Evolutionary conservation across 176 grass and related monocot genomes (phyloP).

Genomic region (Ensete glaucum): DNA sequence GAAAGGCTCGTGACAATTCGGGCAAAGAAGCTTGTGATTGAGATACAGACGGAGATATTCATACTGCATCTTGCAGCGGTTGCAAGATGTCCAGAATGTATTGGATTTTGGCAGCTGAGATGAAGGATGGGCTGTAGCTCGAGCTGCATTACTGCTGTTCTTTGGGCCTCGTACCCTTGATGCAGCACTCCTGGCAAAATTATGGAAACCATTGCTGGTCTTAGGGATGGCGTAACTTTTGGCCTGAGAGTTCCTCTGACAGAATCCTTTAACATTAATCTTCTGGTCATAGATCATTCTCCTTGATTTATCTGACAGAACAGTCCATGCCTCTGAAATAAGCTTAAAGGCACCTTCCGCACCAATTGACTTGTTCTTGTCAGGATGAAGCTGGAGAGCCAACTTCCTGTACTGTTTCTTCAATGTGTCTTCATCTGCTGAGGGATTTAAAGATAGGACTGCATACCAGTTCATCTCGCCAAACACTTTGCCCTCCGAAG

Average conservation of each 20-base stretch:
- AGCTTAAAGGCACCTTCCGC: conserved; percentile 51
- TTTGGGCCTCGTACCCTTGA: conserved; percentile 1
- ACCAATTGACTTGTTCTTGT: conserved; percentile 59
- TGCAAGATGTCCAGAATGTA: conserved; percentile 70
- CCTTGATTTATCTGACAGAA: conserved; percentile 43
- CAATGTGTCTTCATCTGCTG: conserved; percentile 39
- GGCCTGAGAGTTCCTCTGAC: conserved; percentile 14
- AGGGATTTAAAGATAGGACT: conserved; percentile 30
- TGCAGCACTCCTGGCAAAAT: not conserved
- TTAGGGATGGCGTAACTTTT: conserved; percentile 7
- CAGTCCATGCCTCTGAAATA: conserved; percentile 55
- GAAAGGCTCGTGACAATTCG: conserved; percentile 25
- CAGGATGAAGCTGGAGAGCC: conserved; percentile 58
- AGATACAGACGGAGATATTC: conserved; percentile 36
- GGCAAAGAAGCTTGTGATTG: conserved; percentile 26
- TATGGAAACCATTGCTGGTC: conserved; percentile 11
- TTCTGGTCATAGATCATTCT: conserved; percentile 37
- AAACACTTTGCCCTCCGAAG: conserved; percentile 31
- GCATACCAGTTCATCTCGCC: conserved; percentile 57
- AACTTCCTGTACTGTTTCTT: conserved; percentile 64
- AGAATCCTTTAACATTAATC: conserved; percentile 17
- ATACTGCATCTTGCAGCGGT: conserved; percentile 24
- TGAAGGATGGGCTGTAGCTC: not conserved
- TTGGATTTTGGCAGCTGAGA: not conserved
- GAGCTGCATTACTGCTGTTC: conserved; percentile 10